Base-by-base conservation (phyloP, 73 alveolate genomes). In the Stentor coeruleus region DNA sequence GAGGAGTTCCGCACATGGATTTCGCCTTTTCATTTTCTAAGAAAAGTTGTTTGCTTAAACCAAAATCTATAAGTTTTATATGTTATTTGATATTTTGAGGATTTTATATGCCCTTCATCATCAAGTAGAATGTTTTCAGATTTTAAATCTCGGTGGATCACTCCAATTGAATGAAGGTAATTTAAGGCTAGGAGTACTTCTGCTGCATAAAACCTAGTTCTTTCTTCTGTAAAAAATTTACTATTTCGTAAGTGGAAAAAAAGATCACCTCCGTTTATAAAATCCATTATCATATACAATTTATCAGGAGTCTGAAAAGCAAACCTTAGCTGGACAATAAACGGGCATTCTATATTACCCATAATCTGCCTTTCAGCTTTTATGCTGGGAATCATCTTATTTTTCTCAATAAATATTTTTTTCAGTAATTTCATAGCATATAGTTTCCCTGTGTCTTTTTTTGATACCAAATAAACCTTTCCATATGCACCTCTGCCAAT, bases 1-100 rank as follows among this genome's bases (percentile, higher is more conserved):
- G 98, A 38, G 97, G 98, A n/a, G 99, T 93, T 30, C 99, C 99
- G 76, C 97, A 92, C 86, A 93, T 92, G 36, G 98, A 88, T 74
- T 87, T 87, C 35, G 98, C 92, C 31, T 2, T 57, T 0, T 96
- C 90, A 42, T 92, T 31, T n/a, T 81, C 36, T 86, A 87, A 30
- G 86, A 81, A 74, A 92, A 59, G 74, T 84, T 82, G 87, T 96
- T 94, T 0, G 98, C 96, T 55, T 92, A 86, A 39, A 98, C 99
- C 73, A 73, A 96, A 96, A 88, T 96, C 99, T 38, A 96, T 93
- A 82, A 96, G 88, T 72, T 39, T 80, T 58, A n/a, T n/a, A n/a
- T n/a, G n/a, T n/a, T n/a, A n/a, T n/a, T n/a, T n/a, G n/a, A n/a
- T n/a, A n/a, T n/a, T n/a, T n/a, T n/a, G n/a, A n/a, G n/a, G n/a